Conservation (phyloP, 345 rosid species). For the Orychophragmus violaceus region DNA sequence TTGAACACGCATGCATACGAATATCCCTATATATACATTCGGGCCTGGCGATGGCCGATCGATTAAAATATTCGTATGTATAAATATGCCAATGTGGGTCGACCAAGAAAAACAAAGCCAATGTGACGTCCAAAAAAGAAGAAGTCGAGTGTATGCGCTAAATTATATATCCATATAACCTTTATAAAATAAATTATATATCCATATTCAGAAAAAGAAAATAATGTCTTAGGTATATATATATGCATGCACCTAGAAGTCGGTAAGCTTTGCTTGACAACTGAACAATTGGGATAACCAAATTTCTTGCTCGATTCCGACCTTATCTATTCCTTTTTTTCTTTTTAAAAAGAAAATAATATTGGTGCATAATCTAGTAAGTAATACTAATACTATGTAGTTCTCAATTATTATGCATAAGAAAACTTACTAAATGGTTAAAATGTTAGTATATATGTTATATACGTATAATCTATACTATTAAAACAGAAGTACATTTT, state of each 20-base stretch:
- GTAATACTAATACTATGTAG: background rate
- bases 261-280: background rate
- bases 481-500: too few species aligned
- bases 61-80: background rate
- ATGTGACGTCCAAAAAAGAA: background rate
- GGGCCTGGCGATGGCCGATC: too few species aligned
- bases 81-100: background rate
- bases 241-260: constrained; percentile 18
- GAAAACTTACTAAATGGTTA: background rate
- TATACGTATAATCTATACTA: too few species aligned
- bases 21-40: too few species aligned
- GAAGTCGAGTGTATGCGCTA: background rate
- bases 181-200: background rate
- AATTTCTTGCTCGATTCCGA: background rate
- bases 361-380: background rate
- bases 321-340: background rate
- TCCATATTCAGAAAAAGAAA: background rate
- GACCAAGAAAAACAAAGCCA: background rate
- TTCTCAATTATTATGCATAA: too few species aligned
- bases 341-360: background rate
- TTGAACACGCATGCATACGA: background rate
- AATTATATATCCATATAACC: background rate
- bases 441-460: background rate
- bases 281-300: background rate
- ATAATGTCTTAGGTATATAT: background rate